These are phyloP conservation scores for Phalaenopsis equestris DNA, from an alignment of 106 monocot genomes.

Conservation along the genomic window DNA sequence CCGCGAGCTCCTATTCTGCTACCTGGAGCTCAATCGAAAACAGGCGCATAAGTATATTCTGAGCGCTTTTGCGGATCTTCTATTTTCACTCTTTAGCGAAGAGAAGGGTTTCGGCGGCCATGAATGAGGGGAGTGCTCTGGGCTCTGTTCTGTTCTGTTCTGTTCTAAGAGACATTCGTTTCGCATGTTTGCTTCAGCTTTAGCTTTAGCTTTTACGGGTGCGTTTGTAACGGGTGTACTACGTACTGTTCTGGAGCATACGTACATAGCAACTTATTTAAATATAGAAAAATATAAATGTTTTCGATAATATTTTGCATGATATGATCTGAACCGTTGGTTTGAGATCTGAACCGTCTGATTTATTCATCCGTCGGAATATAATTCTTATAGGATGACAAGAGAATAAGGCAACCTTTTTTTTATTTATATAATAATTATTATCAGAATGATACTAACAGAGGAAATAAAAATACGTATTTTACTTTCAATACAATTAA, in stretches of 20 bases:
- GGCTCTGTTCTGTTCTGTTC: neutral
- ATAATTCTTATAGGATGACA: neutral
- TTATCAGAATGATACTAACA: too few species aligned
- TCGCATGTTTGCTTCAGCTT: neutral
- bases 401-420: neutral
- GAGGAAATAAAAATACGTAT: too few species aligned
- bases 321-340: neutral
- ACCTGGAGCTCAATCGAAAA: constrained; percentile 54
- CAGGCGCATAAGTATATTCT: constrained; percentile 53
- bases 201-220: constrained; percentile 1
- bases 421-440: neutral
- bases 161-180: neutral
- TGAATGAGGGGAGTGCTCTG: neutral
- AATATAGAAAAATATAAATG: neutral
- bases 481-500: too few species aligned
- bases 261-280: neutral
- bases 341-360: neutral
- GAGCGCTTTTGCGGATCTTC: constrained; percentile 54
- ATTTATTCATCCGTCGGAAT: neutral
- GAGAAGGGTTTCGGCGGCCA: neutral
- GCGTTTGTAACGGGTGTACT: constrained; percentile 1
- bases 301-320: neutral
- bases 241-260: neutral
- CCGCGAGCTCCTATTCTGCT: constrained; percentile 62
- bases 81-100: constrained; percentile 16